Evolutionary conservation across 169 alveolate genomes (phyloP).

Genomic region (Babesia sp.): DNA sequence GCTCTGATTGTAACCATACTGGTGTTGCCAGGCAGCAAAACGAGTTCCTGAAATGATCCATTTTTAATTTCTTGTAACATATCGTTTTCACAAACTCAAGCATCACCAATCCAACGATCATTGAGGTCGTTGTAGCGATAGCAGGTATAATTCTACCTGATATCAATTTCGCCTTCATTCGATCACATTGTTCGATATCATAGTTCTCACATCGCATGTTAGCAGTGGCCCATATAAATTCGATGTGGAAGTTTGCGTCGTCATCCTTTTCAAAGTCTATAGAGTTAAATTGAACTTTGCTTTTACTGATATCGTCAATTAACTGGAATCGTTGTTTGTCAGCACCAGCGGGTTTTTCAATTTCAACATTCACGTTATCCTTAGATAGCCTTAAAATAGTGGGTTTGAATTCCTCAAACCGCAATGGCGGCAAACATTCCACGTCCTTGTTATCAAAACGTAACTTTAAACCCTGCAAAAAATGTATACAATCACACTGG

Average conservation of each 20-base stretch:
- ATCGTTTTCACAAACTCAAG: conserved; percentile 87
- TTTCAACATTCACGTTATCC: conserved; percentile 62
- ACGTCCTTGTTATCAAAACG: conserved; percentile 27
- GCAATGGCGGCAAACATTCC: conserved; percentile 5
- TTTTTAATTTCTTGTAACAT: conserved; percentile 50
- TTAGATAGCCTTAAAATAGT: conserved; percentile 43
- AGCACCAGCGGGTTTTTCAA: conserved; percentile 31
- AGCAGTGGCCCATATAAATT: conserved; percentile 94
- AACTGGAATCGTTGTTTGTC: not conserved
- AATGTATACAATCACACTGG: not conserved
- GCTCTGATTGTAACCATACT: conserved; percentile 87
- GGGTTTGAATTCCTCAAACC: conserved; percentile 54
- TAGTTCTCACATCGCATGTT: conserved; percentile 97
- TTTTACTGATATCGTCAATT: conserved; percentile 26
- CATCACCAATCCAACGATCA: conserved; percentile 96
- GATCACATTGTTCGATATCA: conserved; percentile 89
- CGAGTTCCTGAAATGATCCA: conserved; percentile 88
- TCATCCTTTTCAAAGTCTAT: conserved; percentile 98
- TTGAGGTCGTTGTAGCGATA: conserved; percentile 99
- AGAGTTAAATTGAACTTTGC: conserved; percentile 25
- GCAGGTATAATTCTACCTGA: conserved; percentile 99
- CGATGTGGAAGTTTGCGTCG: conserved; percentile 96
- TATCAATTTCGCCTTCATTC: conserved; percentile 94
- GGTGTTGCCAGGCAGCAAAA: conserved; percentile 94
- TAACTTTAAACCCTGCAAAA: conserved; percentile 16